A percentile compares a stretch with the other conserved stretches of the same genome.
Conservation (phyloP, 2,329 filamentous ascomycete species). For the Aspergillus uvarum region DNA sequence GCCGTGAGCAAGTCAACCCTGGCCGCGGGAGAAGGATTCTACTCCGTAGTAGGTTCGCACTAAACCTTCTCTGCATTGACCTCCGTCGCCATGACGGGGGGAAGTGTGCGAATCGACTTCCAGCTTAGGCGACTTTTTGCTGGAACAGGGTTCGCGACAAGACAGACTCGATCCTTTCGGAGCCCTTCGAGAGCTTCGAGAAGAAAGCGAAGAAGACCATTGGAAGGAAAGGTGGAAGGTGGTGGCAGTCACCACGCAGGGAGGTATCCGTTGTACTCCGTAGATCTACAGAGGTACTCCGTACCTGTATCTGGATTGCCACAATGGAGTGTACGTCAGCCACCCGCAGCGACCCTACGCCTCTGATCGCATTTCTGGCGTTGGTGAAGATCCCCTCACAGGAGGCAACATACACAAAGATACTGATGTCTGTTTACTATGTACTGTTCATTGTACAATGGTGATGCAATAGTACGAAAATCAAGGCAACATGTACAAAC, state of each 20-base stretch:
- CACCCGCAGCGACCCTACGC: background rate
- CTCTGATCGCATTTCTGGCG: background rate
- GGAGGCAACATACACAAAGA: background rate
- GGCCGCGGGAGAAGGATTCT: background rate
- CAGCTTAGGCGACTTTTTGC: background rate
- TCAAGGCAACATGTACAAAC: background rate
- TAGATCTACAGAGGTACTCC: too few species aligned
- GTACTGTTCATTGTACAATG: background rate
- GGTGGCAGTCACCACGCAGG: background rate
- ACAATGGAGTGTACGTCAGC: background rate
- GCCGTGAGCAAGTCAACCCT: background rate
- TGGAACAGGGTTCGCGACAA: background rate
- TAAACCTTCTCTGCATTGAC: constrained; percentile 28
- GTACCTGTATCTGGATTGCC: background rate
- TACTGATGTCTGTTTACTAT: background rate
- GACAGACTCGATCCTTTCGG: background rate
- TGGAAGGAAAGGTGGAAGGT: background rate
- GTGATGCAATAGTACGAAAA: too few species aligned
- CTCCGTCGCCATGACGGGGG: background rate
- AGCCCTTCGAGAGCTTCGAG: background rate
- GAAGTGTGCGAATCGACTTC: background rate
- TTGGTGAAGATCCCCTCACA: background rate
- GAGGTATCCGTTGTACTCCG: background rate
- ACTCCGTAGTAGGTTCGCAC: background rate
- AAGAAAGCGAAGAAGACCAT: background rate